These are phyloP conservation scores for Colletotrichum horii DNA, from an alignment of 2,329 filamentous ascomycete species.

Conservation along the genomic window DNA sequence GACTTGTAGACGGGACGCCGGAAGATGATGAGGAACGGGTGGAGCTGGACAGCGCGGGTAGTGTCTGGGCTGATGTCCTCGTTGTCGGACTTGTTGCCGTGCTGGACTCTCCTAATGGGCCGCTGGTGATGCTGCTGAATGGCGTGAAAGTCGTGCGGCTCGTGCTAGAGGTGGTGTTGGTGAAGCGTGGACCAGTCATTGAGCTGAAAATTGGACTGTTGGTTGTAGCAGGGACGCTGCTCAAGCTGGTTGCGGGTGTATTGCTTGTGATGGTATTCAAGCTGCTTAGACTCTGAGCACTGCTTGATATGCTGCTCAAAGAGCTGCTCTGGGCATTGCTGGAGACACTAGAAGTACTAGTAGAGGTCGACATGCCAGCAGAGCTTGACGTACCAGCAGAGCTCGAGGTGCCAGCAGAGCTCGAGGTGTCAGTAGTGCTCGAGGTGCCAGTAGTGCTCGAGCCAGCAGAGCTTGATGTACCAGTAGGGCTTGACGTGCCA, in stretches of 20 bases:
- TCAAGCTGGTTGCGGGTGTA: fast-evolving
- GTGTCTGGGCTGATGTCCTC: background rate
- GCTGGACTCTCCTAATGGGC: background rate
- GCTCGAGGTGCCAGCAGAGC: too few species aligned
- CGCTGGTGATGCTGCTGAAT: background rate
- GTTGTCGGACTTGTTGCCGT: background rate
- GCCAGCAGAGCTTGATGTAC: background rate
- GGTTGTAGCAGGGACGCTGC: background rate
- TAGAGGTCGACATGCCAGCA: background rate
- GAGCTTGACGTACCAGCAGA: background rate
- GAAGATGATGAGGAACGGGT: fast-evolving
- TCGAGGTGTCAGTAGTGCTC: too few species aligned
- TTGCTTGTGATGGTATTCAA: background rate
- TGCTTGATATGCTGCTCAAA: background rate
- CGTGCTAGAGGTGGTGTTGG: background rate
- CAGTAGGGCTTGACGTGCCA: background rate
- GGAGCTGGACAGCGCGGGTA: fast-evolving
- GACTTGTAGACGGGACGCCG: background rate
- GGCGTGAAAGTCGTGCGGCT: background rate
- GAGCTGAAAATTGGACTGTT: fast-evolving
- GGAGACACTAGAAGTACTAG: background rate
- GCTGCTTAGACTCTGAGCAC: fast-evolving
- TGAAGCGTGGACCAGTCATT: background rate
- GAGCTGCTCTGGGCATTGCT: background rate
- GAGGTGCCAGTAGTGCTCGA: too few species aligned